A percentile compares a stretch with the other conserved stretches of the same genome.
These are phyloP conservation scores for Diatrype stigma DNA, from an alignment of 2,329 filamentous ascomycete genomes.

Conservation along the genomic window DNA sequence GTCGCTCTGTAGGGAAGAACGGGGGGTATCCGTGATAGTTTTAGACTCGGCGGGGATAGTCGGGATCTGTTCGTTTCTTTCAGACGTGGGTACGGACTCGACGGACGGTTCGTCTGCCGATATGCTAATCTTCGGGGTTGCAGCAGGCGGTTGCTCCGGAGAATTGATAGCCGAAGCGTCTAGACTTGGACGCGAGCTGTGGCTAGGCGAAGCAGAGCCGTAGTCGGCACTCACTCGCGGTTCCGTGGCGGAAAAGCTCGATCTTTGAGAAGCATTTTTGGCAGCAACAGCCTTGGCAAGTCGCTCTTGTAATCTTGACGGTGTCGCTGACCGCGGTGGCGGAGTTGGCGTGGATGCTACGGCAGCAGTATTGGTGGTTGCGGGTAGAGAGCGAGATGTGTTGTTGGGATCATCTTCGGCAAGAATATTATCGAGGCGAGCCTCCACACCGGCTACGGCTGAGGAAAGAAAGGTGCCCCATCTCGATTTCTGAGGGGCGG, in stretches of 20 bases:
- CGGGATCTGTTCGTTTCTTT: background rate
- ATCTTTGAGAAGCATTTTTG: conserved; percentile 51
- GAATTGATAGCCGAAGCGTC: conserved; percentile 25
- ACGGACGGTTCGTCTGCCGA: conserved; percentile 13
- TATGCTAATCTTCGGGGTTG: conserved; percentile 14
- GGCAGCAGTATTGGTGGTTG: conserved; percentile 10
- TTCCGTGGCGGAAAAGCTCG: conserved; percentile 40
- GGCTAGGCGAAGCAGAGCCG: conserved; percentile 30
- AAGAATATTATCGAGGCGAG: conserved; percentile 84
- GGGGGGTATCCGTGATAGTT: conserved; percentile 6
- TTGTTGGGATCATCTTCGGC: conserved; percentile 55
- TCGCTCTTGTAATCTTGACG: conserved; percentile 77
- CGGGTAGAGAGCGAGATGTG: background rate
- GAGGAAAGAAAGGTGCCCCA: conserved; percentile 82
- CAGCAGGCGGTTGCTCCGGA: conserved; percentile 4
- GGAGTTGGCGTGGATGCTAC: conserved; percentile 14
- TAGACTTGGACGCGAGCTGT: conserved; percentile 39
- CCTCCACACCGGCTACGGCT: conserved; percentile 91
- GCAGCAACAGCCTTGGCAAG: conserved; percentile 83
- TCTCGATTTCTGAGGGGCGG: conserved; percentile 51
- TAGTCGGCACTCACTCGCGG: conserved; percentile 26
- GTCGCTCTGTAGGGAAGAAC: conserved; percentile 14
- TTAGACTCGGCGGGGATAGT: background rate
- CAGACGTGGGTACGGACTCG: background rate
- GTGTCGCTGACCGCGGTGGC: conserved; percentile 27